Percentiles rank a stretch among this genome's conserved stretches.
Evolutionary conservation across 148 eudicot species (phyloP).

Genomic region (Spergularia marina): DNA sequence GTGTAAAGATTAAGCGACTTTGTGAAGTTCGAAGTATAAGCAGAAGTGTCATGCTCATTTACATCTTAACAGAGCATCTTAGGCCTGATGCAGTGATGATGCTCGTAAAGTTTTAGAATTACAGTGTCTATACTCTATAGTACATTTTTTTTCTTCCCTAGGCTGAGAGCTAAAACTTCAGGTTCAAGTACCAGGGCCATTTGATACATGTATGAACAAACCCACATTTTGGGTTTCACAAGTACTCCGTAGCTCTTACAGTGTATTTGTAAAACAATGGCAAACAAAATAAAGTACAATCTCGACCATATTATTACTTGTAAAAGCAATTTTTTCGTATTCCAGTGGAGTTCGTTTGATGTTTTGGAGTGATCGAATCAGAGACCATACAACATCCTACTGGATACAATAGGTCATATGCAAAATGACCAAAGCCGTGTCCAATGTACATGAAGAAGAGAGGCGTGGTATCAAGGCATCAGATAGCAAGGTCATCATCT

Average conservation of each 20-base stretch:
- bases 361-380: not conserved
- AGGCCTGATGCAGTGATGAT: not conserved
- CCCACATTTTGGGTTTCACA: too few relatives aligned
- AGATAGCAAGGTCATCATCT: conserved; percentile 21
- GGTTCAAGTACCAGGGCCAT: not conserved
- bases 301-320: not conserved
- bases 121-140: not conserved
- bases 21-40: not conserved
- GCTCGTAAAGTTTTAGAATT: not conserved
- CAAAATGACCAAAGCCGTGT: not conserved
- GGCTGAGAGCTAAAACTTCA: conserved; percentile 7
- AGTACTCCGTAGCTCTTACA: too few relatives aligned
- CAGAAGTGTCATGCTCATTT: not conserved
- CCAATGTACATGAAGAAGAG: not conserved
- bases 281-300: not conserved
- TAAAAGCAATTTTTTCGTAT: not conserved
- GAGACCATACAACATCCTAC: not conserved
- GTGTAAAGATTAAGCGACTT: not conserved
- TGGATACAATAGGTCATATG: not conserved
- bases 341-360: not conserved
- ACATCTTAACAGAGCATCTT: not conserved
- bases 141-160: not conserved
- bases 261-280: not conserved
- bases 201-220: not conserved
- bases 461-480: not conserved